A percentile compares a stretch with the other conserved stretches of the same genome.
phyloP scores from a whole-genome alignment of 495 filamentous ascomycete genomes.

The Penicillium taxi region DNA sequence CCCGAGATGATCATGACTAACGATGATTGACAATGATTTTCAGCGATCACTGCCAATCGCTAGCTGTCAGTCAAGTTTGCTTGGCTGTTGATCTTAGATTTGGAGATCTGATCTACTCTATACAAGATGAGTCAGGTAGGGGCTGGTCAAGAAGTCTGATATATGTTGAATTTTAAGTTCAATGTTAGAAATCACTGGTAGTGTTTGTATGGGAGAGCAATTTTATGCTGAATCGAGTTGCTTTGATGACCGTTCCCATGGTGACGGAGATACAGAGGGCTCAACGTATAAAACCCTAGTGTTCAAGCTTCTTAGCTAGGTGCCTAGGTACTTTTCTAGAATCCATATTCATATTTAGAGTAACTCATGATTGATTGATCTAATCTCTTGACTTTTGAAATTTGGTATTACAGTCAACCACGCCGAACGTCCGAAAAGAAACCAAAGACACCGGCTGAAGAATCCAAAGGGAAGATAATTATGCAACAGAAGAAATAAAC shows the following conservation, averaged over 20 bases:
- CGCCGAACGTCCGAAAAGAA: constrained; percentile 22
- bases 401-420: constrained; percentile 17
- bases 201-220: too few relatives aligned
- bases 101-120: constrained; percentile 3
- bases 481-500: constrained; percentile 13
- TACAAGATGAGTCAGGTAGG: too few relatives aligned
- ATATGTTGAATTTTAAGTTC: too few relatives aligned
- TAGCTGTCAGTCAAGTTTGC: constrained; percentile 19
- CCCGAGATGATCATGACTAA: constrained; percentile 23
- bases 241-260: too few relatives aligned
- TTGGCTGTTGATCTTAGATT: constrained; percentile 15
- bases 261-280: too few relatives aligned
- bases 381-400: constrained; percentile 15
- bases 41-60: constrained; percentile 23
- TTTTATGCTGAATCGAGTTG: too few relatives aligned
- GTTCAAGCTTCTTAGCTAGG: not conserved
- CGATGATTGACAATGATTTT: constrained; percentile 14
- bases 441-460: constrained; percentile 17
- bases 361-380: not conserved
- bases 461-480: constrained; percentile 7
- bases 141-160: too few relatives aligned
- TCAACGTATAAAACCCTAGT: too few relatives aligned
- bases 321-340: too few relatives aligned
- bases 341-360: not conserved
- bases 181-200: too few relatives aligned